Evolutionary conservation across 345 rosid genomes (phyloP).

Genomic region (Populus nigra): DNA sequence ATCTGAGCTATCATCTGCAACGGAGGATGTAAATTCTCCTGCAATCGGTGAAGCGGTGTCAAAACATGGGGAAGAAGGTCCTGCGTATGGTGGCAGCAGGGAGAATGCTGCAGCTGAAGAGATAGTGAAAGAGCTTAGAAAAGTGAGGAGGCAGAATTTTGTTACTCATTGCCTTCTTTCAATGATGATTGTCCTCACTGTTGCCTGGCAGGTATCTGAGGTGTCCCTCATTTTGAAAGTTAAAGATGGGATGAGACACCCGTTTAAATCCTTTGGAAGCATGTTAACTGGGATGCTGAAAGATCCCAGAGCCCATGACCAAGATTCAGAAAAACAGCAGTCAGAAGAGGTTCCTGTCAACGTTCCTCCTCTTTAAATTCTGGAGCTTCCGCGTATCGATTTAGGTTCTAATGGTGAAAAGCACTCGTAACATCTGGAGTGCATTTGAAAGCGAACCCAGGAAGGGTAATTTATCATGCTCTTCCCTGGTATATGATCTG

Average conservation of each 20-base stretch:
- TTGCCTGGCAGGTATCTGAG: conserved; percentile 79
- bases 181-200: conserved; percentile 56
- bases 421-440: background rate
- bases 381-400: conserved; percentile 48
- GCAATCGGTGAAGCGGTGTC: conserved; percentile 12
- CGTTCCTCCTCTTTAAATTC: conserved; percentile 32
- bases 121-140: conserved; percentile 53
- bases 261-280: conserved; percentile 54
- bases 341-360: conserved; percentile 7
- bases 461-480: background rate
- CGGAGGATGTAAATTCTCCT: conserved; percentile 10
- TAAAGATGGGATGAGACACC: conserved; percentile 58
- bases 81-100: background rate
- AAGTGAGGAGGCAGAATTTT: conserved; percentile 63
- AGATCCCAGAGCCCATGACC: background rate
- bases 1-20: conserved; percentile 6
- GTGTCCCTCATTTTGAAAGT: conserved; percentile 55
- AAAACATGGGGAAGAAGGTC: background rate
- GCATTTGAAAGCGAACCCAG: background rate
- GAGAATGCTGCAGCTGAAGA: conserved; percentile 34
- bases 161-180: conserved; percentile 71
- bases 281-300: conserved; percentile 45
- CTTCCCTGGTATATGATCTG: background rate
- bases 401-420: conserved; percentile 26
- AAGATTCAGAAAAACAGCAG: conserved; percentile 16